phyloP scores from a whole-genome alignment of 768 basidiomycete genomes.

The Calocybe cyanea region DNA sequence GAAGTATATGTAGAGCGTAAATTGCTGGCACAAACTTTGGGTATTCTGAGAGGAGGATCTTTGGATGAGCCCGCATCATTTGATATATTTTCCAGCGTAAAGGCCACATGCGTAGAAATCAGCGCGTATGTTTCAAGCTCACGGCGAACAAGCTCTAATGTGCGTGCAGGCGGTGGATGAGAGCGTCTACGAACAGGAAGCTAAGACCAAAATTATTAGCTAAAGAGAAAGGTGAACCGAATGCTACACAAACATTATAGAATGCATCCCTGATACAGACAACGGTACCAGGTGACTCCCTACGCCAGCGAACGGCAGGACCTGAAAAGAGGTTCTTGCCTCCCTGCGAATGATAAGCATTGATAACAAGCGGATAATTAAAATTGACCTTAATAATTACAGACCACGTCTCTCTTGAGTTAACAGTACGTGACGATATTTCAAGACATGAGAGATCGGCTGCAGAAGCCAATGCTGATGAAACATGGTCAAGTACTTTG shows the following conservation, averaged over 20 bases:
- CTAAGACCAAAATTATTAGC: constrained; percentile 32
- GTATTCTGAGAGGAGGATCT: constrained; percentile 53
- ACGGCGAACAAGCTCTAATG: constrained; percentile 63
- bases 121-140: constrained; percentile 74
- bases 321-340: constrained; percentile 67
- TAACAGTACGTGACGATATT: constrained; percentile 70
- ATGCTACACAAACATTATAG: constrained; percentile 64
- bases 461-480: constrained; percentile 76
- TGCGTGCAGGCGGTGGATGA: constrained; percentile 55
- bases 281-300: constrained; percentile 72
- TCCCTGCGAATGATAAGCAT: constrained; percentile 39
- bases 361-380: not conserved
- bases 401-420: constrained; percentile 66
- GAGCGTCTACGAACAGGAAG: constrained; percentile 77
- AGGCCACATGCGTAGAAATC: constrained; percentile 65
- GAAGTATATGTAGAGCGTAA: not conserved
- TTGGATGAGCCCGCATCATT: constrained; percentile 33
- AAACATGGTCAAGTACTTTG: not conserved
- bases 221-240: not conserved
- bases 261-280: constrained; percentile 88
- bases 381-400: constrained; percentile 68
- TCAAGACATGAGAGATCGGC: constrained; percentile 79
- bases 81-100: constrained; percentile 59
- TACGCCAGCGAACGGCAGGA: constrained; percentile 69
- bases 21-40: constrained; percentile 48